phyloP scores from a whole-genome alignment of 768 basidiomycete genomes.

The Roridomyces roridus region DNA sequence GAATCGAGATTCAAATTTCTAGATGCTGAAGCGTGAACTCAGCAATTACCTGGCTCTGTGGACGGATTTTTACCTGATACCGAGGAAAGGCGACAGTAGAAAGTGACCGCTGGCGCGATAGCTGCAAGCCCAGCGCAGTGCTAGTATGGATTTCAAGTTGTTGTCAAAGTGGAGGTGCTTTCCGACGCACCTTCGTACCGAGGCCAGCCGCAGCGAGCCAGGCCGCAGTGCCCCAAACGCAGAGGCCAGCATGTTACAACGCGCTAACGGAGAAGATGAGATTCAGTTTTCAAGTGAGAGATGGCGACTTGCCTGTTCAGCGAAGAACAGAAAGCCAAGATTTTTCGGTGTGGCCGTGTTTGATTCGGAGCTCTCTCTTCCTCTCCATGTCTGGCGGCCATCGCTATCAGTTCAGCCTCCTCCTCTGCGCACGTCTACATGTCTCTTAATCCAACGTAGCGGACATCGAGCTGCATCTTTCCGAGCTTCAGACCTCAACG shows the following conservation, averaged over 20 bases:
- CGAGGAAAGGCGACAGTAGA: slow-evolving; percentile 12
- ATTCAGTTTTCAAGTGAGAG: too few relatives aligned
- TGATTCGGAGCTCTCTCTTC: too few relatives aligned
- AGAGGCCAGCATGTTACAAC: background rate
- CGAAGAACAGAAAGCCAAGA: too few relatives aligned
- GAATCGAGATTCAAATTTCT: slow-evolving; percentile 20
- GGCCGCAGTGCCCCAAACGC: slow-evolving; percentile 1
- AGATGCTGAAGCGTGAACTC: slow-evolving; percentile 14
- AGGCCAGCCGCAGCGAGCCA: slow-evolving; percentile 3
- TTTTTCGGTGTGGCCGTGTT: too few relatives aligned
- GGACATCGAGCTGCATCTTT: slow-evolving; percentile 59
- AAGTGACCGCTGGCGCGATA: slow-evolving; percentile 16
- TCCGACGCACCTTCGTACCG: background rate
- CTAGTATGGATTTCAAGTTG: background rate
- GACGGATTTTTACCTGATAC: slow-evolving; percentile 6
- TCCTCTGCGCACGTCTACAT: background rate
- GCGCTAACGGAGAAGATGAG: background rate
- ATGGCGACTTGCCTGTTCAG: too few relatives aligned
- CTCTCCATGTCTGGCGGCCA: slow-evolving; percentile 10
- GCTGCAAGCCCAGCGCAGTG: slow-evolving; percentile 6
- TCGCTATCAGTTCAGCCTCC: slow-evolving; percentile 16
- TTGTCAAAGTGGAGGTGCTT: background rate
- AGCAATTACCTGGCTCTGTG: background rate
- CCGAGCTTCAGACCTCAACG: slow-evolving; percentile 55
- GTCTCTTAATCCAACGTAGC: slow-evolving; percentile 28